Conservation (phyloP, 768 basidiomycete genomes). For the Naganishia vishniacii region DNA sequence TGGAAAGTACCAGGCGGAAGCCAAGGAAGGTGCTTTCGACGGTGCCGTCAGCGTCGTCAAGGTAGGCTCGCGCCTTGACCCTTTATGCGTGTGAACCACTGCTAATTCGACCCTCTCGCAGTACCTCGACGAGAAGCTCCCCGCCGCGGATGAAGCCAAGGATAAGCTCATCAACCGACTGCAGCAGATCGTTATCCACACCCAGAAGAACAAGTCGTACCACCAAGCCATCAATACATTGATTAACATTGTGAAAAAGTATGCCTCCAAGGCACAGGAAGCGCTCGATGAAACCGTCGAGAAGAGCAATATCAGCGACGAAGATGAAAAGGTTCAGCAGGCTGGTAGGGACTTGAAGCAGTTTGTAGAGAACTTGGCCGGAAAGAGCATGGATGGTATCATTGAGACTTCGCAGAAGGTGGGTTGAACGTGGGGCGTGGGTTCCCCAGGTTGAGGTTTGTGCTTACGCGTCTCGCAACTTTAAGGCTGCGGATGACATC, state of each 20-base stretch:
- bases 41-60: constrained; percentile 36
- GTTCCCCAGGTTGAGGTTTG: not conserved
- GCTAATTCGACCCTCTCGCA: not conserved
- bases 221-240: constrained; percentile 48
- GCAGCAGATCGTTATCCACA: constrained; percentile 46
- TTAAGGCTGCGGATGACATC: constrained; percentile 45
- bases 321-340: constrained; percentile 48
- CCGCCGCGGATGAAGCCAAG: constrained; percentile 48
- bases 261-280: constrained; percentile 46
- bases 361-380: constrained; percentile 49
- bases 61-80: not conserved
- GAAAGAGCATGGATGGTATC: constrained; percentile 47
- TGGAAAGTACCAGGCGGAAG: constrained; percentile 47
- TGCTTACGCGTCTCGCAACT: not conserved
- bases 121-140: constrained; percentile 50
- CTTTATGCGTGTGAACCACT: not conserved
- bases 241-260: constrained; percentile 49
- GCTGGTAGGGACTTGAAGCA: constrained; percentile 47
- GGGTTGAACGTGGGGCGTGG: too few relatives aligned
- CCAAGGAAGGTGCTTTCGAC: constrained; percentile 40
- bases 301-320: constrained; percentile 42
- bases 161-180: constrained; percentile 48
- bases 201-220: constrained; percentile 48
- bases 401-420: constrained; percentile 43
- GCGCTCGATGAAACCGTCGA: constrained; percentile 44